These are phyloP conservation scores for Osmanthus fragrans DNA, from an alignment of 257 asterid genomes.

Conservation along the genomic window DNA sequence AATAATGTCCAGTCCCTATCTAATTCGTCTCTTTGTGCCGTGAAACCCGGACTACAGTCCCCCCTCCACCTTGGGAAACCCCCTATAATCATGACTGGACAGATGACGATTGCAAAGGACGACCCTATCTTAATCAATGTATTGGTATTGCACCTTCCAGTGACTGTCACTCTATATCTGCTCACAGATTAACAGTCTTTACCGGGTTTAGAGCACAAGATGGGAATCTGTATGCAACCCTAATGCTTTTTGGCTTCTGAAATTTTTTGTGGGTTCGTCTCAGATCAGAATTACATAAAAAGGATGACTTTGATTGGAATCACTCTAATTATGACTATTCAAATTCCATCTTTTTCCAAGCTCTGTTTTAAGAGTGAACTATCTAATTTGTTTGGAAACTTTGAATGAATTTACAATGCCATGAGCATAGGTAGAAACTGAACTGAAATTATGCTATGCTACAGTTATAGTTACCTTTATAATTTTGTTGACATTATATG, in stretches of 20 bases:
- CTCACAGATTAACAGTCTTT: not conserved
- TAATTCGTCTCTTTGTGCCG: conserved; percentile 81
- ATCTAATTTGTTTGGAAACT: not conserved
- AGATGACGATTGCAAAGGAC: not conserved
- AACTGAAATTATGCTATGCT: not conserved
- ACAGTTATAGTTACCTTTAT: too few species aligned
- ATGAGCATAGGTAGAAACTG: not conserved
- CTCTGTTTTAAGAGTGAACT: too few species aligned
- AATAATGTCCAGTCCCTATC: conserved; percentile 63
- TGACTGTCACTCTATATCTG: not conserved
- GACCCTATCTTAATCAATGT: not conserved
- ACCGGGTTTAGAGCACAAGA: not conserved
- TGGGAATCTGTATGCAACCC: not conserved
- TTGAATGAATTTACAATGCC: not conserved
- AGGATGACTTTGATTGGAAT: not conserved
- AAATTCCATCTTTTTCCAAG: too few species aligned
- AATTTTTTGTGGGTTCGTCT: not conserved
- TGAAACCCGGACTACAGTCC: conserved; percentile 89
- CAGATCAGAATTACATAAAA: not conserved
- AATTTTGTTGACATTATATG: too few species aligned
- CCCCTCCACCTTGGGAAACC: conserved; percentile 21
- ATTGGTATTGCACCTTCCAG: too few species aligned
- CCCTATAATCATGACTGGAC: not conserved
- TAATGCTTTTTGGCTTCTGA: not conserved
- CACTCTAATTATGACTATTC: too few species aligned